phyloP scores from a whole-genome alignment of 495 filamentous ascomycete species.

The Penicillium odoratum region DNA sequence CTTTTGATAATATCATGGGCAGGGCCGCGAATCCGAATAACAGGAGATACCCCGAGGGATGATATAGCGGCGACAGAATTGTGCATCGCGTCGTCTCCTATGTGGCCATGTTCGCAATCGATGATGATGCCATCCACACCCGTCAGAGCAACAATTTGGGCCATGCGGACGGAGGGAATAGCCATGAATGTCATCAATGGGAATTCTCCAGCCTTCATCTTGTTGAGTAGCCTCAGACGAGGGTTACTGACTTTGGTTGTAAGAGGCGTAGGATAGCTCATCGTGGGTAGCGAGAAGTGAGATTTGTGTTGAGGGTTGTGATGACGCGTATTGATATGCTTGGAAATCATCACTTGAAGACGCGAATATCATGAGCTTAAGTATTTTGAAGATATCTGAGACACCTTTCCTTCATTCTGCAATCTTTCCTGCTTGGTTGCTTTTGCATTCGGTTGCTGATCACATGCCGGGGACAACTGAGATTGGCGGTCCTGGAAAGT shows the following conservation, averaged over 20 bases:
- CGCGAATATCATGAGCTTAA: no score
- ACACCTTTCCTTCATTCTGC: no score
- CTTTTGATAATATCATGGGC: slow-evolving; percentile 72
- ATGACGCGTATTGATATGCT: neutral
- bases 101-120: slow-evolving; percentile 30
- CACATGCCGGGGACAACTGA: no score
- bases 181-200: slow-evolving; percentile 42
- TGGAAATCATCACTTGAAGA: no score
- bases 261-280: slow-evolving; percentile 30
- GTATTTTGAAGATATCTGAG: no score
- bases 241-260: slow-evolving; percentile 38
- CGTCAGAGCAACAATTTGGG: slow-evolving; percentile 39
- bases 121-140: slow-evolving; percentile 39
- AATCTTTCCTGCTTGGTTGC: no score
- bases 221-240: slow-evolving; percentile 38
- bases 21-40: slow-evolving; percentile 66
- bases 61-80: slow-evolving; percentile 74
- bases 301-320: neutral
- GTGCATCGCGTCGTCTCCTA: slow-evolving; percentile 74
- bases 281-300: slow-evolving; percentile 13
- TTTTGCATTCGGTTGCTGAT: no score
- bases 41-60: slow-evolving; percentile 61
- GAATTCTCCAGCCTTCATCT: slow-evolving; percentile 29
- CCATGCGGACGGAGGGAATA: slow-evolving; percentile 36
- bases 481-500: neutral